Evolutionary conservation across 2,329 filamentous ascomycete genomes (phyloP), one percentile per base, ranked within the genome.

Genomic region (Dothidotthia symphoricarpi): DNA sequence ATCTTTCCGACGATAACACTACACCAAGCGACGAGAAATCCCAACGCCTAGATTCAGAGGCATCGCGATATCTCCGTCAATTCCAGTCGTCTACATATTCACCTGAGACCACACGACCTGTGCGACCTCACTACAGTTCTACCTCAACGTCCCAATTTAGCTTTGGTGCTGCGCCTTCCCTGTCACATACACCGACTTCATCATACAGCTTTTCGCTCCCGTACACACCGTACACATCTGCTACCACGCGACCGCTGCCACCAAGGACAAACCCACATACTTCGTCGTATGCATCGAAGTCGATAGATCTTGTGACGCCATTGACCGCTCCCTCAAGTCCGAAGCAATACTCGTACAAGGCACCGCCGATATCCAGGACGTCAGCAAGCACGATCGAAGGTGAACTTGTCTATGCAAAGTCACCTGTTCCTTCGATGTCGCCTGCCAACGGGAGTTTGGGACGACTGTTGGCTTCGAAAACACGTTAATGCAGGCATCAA

Each of bases 131-230:
- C 34, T 67, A 62, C 51, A 56, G 49, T 34, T 59, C 66, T 31
- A 51, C 63, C 28, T 64, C 59, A 10, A 63, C 61, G 9, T 63
- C 66, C 12, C 54, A 63, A 28, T 53, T 60, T 42, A 65, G 55
- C 36, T 59, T 57, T 42, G 68, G 59, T 46, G 57, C 61, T 37
- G 53, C 70, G 16, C 70, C 72, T 4, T 74, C 71, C 12, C 61
- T 74, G 31, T 68, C 67, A 19, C 69, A 74, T 49, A 73, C 72
- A 3, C 71, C 72, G 7, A 62, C 67, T 16, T 73, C 69, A 6
- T 70, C 70, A 6, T 52, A 68, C 36, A 70, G 69, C 52, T 71
- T 66, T 29, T 74, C 71, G 10, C 56, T 69, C n/a, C 64, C 68
- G 5, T 70, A 68, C 24, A 67, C 64, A 5, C 65, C 65, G 12